These are phyloP conservation scores for Suhomyces yuchorum DNA, from an alignment of 1,139 yeast species.

Conservation along the genomic window DNA sequence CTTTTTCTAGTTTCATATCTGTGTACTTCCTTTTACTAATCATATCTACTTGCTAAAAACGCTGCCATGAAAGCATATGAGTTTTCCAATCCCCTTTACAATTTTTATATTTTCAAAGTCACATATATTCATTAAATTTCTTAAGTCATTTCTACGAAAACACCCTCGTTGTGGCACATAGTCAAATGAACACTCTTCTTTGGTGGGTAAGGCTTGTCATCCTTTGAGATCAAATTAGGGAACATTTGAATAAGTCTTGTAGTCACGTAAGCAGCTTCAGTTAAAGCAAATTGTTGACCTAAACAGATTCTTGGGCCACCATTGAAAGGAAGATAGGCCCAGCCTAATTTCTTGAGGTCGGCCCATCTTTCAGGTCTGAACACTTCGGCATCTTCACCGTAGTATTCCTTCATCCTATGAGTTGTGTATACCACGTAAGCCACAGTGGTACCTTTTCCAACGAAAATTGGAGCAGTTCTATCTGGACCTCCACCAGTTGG, in stretches of 20 bases:
- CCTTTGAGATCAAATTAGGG: slow-evolving; percentile 33
- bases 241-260: slow-evolving; percentile 35
- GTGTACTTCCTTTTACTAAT: too few species aligned
- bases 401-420: slow-evolving; percentile 23
- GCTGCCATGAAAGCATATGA: too few species aligned
- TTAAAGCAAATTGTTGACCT: slow-evolving; percentile 50
- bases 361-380: slow-evolving; percentile 31
- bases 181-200: slow-evolving; percentile 37
- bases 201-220: slow-evolving; percentile 32
- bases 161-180: slow-evolving; percentile 36
- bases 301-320: slow-evolving; percentile 49
- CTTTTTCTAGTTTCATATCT: too few species aligned
- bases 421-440: slow-evolving; percentile 25
- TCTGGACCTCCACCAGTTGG: slow-evolving; percentile 31
- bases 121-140: background rate
- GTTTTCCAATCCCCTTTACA: too few species aligned
- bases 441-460: slow-evolving; percentile 27
- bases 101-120: too few species aligned
- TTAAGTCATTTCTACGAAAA: slow-evolving; percentile 17
- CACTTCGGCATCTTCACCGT: slow-evolving; percentile 26
- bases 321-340: slow-evolving; percentile 49
- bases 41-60: too few species aligned
- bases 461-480: slow-evolving; percentile 22
- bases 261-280: slow-evolving; percentile 42
- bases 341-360: slow-evolving; percentile 33